These are phyloP conservation scores for Adiantum capillusveneris DNA, from an alignment of 75 land plant genomes.

Conservation along the genomic window DNA sequence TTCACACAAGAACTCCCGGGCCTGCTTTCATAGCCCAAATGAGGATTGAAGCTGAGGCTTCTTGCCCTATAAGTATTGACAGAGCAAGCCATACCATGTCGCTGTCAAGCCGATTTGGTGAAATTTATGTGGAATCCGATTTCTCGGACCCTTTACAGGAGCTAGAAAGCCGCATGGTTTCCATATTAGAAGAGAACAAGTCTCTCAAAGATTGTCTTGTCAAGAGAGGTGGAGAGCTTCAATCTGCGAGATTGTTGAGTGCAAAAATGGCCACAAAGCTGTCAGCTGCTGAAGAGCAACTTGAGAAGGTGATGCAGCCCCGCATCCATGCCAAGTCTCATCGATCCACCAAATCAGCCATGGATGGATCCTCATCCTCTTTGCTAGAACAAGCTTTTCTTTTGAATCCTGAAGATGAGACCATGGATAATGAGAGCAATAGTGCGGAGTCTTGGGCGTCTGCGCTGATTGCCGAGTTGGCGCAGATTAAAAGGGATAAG, in stretches of 20 bases:
- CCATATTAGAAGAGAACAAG: constrained; percentile 58
- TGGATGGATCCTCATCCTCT: constrained; percentile 16
- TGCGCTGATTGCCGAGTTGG: constrained; percentile 49
- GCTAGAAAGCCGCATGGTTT: constrained; percentile 24
- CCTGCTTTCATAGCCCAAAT: constrained; percentile 64
- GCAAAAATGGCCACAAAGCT: constrained; percentile 43
- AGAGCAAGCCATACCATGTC: no score
- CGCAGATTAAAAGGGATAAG: constrained; percentile 44
- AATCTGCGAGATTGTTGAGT: constrained; percentile 35
- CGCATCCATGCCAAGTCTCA: constrained; percentile 13
- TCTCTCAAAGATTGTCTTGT: constrained; percentile 41
- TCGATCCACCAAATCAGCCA: constrained; percentile 11
- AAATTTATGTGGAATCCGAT: no score
- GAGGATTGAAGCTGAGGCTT: constrained; percentile 60
- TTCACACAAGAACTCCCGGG: constrained; percentile 12
- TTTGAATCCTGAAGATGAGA: not conserved
- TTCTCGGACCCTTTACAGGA: no score
- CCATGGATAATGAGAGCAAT: constrained; percentile 40
- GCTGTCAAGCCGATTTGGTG: no score
- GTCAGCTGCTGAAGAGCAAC: constrained; percentile 25
- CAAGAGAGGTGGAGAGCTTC: constrained; percentile 47
- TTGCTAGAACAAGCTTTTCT: constrained; percentile 16
- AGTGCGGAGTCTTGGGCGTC: constrained; percentile 67
- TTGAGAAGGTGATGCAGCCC: not conserved
- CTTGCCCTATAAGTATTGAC: not conserved